Conservation (phyloP, 1,284 basidiomycete genomes). For the Cutaneotrichosporon curvatum region DNA sequence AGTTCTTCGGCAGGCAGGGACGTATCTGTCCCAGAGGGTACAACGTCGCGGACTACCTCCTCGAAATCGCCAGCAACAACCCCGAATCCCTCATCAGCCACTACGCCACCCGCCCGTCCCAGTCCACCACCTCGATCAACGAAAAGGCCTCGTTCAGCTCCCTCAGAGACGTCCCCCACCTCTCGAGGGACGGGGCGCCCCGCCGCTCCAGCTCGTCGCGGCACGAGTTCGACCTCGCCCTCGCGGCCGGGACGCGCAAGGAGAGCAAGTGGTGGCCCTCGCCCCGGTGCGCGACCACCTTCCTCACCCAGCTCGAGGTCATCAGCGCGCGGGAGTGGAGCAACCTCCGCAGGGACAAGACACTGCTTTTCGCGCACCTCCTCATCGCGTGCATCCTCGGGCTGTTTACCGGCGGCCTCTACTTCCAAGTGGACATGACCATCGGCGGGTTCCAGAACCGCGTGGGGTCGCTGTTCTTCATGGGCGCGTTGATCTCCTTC, state of each 20-base stretch:
- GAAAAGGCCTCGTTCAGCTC: too few species aligned
- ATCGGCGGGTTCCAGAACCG: conserved; percentile 87
- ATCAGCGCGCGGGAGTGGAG: conserved; percentile 75
- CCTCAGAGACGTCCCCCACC: too few species aligned
- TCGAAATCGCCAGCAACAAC: conserved; percentile 69
- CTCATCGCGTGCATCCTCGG: conserved; percentile 63
- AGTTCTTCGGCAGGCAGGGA: conserved; percentile 55
- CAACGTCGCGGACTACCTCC: conserved; percentile 80
- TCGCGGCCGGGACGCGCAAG: not conserved
- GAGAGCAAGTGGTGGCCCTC: conserved; percentile 4
- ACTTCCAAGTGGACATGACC: conserved; percentile 65
- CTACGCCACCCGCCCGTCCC: not conserved
- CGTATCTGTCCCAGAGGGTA: conserved; percentile 60
- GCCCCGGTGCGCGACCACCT: conserved; percentile 52
- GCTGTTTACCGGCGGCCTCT: conserved; percentile 72
- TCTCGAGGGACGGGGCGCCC: too few species aligned
- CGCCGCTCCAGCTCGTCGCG: too few species aligned
- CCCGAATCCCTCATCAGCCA: conserved; percentile 43
- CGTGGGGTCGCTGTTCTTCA: conserved; percentile 83
- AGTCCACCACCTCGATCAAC: too few species aligned
- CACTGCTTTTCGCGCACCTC: conserved; percentile 70
- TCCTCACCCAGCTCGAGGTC: conserved; percentile 77
- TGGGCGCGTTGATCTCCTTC: conserved; percentile 78
- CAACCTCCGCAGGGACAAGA: conserved; percentile 68
- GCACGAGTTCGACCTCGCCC: conserved; percentile 16